Percentiles rank a stretch among this genome's conserved stretches.
These are phyloP conservation scores for Inga oerstediana DNA, from an alignment of 306 rosid genomes.

Conservation along the genomic window DNA sequence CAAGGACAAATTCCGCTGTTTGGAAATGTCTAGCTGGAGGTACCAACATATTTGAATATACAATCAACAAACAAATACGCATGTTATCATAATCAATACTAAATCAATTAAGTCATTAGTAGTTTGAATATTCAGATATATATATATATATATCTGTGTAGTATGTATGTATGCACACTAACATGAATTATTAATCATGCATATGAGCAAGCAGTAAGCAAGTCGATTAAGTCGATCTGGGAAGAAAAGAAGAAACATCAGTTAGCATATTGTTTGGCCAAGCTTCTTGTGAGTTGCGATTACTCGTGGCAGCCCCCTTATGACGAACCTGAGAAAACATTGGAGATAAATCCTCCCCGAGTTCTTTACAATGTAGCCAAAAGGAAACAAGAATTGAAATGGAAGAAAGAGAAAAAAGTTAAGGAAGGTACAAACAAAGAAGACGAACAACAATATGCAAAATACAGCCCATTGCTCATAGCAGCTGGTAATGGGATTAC, in stretches of 20 bases:
- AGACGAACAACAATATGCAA: rapidly evolving
- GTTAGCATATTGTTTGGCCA: neutral
- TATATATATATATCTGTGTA: no score
- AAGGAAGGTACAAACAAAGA: no score
- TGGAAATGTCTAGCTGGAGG: conserved; percentile 34
- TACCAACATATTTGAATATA: neutral
- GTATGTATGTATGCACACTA: neutral
- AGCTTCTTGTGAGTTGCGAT: conserved; percentile 5
- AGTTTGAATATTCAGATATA: neutral
- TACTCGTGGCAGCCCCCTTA: neutral
- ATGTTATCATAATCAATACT: neutral
- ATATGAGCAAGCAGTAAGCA: neutral
- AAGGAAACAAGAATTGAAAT: no score
- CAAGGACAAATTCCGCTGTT: conserved; percentile 22
- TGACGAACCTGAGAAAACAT: neutral
- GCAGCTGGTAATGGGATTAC: conserved; percentile 39
- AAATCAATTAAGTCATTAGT: neutral
- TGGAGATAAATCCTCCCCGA: neutral
- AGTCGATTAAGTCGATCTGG: neutral
- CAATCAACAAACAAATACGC: neutral
- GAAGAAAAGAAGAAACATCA: neutral
- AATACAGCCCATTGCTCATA: conserved; percentile 28
- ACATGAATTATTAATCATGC: neutral
- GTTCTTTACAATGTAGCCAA: no score
- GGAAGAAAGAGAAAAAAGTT: no score